Conservation (phyloP, 2,329 filamentous ascomycete species). For the Exophiala oligosperma region DNA sequence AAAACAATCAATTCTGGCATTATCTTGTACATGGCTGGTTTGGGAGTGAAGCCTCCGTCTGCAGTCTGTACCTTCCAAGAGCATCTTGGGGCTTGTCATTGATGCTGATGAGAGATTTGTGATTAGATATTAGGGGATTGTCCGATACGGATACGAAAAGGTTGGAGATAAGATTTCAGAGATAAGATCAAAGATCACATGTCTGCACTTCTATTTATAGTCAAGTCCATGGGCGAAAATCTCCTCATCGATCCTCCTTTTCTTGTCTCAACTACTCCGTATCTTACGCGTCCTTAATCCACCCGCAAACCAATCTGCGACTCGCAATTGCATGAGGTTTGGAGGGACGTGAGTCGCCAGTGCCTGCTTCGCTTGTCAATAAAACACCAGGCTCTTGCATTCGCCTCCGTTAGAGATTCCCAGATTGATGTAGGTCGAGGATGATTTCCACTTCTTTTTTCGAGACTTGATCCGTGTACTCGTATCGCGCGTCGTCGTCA, state of each 20-base stretch:
- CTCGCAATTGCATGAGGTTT: background rate
- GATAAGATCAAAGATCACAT: background rate
- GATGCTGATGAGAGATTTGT: too few relatives aligned
- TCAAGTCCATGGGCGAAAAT: background rate
- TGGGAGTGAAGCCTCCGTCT: background rate
- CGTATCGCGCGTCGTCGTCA: background rate
- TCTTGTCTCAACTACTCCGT: background rate
- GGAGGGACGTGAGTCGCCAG: background rate
- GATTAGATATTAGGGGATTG: too few relatives aligned
- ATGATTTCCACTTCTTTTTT: background rate
- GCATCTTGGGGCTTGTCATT: too few relatives aligned
- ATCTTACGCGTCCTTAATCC: constrained; percentile 1
- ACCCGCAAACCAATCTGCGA: background rate
- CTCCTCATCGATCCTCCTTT: background rate
- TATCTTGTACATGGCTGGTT: too few relatives aligned
- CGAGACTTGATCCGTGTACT: background rate
- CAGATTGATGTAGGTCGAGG: too few relatives aligned
- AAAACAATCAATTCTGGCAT: too few relatives aligned
- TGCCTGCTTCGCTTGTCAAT: background rate
- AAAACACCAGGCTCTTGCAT: background rate
- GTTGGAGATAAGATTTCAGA: background rate
- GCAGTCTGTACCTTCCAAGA: too few relatives aligned
- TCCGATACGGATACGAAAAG: too few relatives aligned
- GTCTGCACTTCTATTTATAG: background rate
- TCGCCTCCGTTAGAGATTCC: background rate